A percentile compares a stretch with the other conserved stretches of the same genome.
Conservation (phyloP, 345 rosid species). For the Eucalyptus erythrocorys region DNA sequence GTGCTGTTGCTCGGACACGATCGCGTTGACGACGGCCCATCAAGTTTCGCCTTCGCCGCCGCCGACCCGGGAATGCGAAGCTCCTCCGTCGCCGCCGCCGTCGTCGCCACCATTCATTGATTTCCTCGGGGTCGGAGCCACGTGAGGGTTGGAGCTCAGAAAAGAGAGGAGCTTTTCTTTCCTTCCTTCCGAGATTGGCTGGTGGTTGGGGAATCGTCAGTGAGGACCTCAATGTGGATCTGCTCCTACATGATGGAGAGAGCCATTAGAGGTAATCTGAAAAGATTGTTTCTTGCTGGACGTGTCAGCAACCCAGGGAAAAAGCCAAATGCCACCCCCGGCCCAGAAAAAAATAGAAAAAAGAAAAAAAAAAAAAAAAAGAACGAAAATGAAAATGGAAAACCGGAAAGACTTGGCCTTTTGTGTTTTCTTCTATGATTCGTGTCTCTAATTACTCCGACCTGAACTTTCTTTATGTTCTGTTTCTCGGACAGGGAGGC, state of each 20-base stretch:
- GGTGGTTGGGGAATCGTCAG: background rate
- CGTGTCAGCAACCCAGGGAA: background rate
- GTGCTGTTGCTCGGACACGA: background rate
- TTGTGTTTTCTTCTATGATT: background rate
- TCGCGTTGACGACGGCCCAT: background rate
- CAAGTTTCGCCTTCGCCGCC: background rate
- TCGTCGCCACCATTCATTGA: slow-evolving; percentile 44
- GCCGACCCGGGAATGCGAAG: background rate
- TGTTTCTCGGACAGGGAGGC: background rate
- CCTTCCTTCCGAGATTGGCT: background rate
- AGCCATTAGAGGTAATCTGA: background rate
- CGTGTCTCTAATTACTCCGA: background rate
- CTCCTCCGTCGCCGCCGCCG: background rate
- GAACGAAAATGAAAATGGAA: background rate
- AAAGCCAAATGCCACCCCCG: background rate
- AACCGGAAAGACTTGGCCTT: background rate
- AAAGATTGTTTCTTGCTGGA: background rate
- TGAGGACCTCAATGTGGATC: background rate
- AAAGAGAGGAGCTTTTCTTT: background rate
- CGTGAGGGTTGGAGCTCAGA: slow-evolving; percentile 8
- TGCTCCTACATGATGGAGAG: background rate
- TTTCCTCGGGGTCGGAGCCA: slow-evolving; percentile 79
- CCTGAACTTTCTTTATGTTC: background rate
- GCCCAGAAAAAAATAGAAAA: no score
- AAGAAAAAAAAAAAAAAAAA: background rate